Base-by-base conservation (phyloP, 2,329 filamentous ascomycete species). In the Aspergillus piperis region DNA sequence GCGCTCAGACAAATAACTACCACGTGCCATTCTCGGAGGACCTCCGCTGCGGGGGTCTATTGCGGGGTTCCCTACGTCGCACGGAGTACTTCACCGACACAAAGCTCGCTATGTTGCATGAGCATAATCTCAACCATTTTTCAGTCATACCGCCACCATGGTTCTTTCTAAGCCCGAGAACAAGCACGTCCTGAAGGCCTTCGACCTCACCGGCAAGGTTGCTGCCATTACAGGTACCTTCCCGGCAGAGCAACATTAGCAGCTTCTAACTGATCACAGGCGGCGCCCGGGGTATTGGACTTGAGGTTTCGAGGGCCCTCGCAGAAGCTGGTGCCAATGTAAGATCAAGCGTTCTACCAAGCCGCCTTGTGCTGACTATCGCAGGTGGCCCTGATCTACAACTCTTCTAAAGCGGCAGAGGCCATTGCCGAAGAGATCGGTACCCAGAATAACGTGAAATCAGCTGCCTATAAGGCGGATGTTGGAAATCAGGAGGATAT, bases 311-410 rank as follows among this genome's bases (percentile, higher is more conserved):
- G 3, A 68, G 71, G 38, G 76, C 70, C n/a, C 67, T 75, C 17
- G 76, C 76, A 5, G 71, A 76, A 63, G 74, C 76, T 15, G 78
- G 78, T 8, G 76, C 77, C 4, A 68, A 75, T 49, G 71, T 75
- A 58, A 62, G 70, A 59, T 60, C 4, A 17, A 23, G 15, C 2
- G 48, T 4, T 17, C 25, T 8, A 6, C 17, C 41, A 11, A 27
- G 3, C n/a, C 36, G 5, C 11, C 13, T 15, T 53, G 17, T 53
- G 30, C 39, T n/a, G 25, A 48, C 17, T 15, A 10, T 27, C 23
- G 25, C 42, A 74, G 69, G 65, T 77, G 10, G 74, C 73, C 0
- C 23, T 75, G 2, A 68, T 75, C 52, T 77, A 76, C 60, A 71
- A 68, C 54, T 67, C 72, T 2, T 69, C 68, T 32, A 67, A 57